These are phyloP conservation scores for Eucalyptus cladocalyx DNA, from an alignment of 345 rosid species.

Conservation along the genomic window DNA sequence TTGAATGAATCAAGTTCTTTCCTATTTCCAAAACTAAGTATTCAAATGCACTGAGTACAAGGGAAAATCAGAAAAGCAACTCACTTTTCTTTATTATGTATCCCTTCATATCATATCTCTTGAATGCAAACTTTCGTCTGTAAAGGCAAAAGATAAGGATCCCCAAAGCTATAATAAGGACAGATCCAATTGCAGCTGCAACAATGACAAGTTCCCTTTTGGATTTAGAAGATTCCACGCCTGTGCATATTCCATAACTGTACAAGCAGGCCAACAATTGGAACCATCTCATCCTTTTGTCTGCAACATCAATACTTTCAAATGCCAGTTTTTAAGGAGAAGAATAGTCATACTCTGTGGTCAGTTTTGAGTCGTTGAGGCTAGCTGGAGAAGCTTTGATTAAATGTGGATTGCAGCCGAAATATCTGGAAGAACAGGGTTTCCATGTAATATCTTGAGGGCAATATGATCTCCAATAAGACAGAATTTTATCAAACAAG, in stretches of 20 bases:
- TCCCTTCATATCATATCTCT: slow-evolving; percentile 6
- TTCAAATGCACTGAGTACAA: not conserved
- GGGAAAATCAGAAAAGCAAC: not conserved
- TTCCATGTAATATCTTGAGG: not conserved
- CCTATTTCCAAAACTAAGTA: not conserved
- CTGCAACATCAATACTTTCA: not conserved
- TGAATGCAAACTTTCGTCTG: slow-evolving; percentile 4
- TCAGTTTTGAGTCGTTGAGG: slow-evolving; percentile 8
- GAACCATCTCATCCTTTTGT: not conserved
- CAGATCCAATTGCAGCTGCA: slow-evolving; percentile 19
- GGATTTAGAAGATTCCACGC: not conserved
- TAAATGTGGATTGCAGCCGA: slow-evolving; percentile 36
- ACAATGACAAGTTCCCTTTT: slow-evolving; percentile 18
- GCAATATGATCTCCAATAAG: not conserved
- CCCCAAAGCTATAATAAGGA: not conserved
- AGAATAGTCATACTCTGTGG: slow-evolving; percentile 31
- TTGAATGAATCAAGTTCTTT: not conserved
- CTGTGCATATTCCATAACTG: slow-evolving; percentile 26
- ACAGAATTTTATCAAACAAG: not conserved
- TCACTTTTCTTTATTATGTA: slow-evolving; percentile 29
- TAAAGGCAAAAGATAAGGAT: not conserved
- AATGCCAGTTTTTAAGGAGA: not conserved
- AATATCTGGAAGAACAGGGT: slow-evolving; percentile 17
- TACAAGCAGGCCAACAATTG: slow-evolving; percentile 1
- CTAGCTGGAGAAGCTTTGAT: slow-evolving; percentile 3